These are phyloP conservation scores for Trametes pubescens DNA, from an alignment of 1,284 basidiomycete species.

Conservation along the genomic window DNA sequence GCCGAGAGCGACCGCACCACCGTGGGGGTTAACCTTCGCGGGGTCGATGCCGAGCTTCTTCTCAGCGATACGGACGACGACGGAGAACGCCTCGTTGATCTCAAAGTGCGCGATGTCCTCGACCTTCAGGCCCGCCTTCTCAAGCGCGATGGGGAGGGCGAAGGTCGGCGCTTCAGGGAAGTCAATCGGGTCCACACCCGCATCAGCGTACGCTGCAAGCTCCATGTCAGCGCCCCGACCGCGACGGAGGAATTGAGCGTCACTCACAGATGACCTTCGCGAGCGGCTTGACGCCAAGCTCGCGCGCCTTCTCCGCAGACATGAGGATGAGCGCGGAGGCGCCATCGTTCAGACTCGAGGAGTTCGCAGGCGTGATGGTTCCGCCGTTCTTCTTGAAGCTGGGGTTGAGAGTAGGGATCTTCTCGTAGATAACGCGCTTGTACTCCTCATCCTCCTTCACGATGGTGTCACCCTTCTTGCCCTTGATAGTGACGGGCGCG, in stretches of 20 bases:
- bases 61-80: conserved; percentile 92
- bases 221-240: conserved; percentile 23
- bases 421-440: conserved; percentile 94
- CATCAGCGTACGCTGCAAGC: conserved; percentile 90
- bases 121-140: conserved; percentile 85
- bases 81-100: conserved; percentile 98
- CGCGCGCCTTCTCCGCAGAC: conserved; percentile 89
- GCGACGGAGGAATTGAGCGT: conserved; percentile 5
- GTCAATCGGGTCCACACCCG: conserved; percentile 95
- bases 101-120: conserved; percentile 94
- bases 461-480: conserved; percentile 92
- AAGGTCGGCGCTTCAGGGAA: conserved; percentile 96
- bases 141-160: conserved; percentile 89
- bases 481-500: conserved; percentile 92
- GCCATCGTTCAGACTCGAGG: conserved; percentile 95
- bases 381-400: conserved; percentile 93
- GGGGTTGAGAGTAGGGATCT: conserved; percentile 86
- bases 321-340: conserved; percentile 96
- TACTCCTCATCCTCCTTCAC: conserved; percentile 98
- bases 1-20: conserved; percentile 92
- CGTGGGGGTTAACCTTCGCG: conserved; percentile 87
- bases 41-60: conserved; percentile 87
- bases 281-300: conserved; percentile 89
- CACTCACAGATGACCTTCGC: conserved; percentile 89
- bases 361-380: conserved; percentile 95